Base-by-base conservation (phyloP, 2,329 filamentous ascomycete genomes). In the Elsinoe australis region DNA sequence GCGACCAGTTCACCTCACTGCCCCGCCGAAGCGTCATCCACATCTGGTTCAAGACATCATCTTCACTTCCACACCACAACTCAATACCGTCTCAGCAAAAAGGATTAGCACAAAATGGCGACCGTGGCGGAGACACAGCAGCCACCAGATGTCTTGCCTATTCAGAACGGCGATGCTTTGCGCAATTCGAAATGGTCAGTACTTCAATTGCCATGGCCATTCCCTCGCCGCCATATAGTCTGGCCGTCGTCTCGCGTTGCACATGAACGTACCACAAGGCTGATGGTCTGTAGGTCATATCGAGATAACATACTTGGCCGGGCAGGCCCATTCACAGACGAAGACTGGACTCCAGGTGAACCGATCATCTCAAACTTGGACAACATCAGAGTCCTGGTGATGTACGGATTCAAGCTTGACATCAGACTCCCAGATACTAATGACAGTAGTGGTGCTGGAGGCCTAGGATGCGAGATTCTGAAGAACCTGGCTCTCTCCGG, bases 401-500 rank as follows among this genome's bases (percentile, higher is more conserved):
- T 51, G 14, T 18, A 31, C 9, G 28, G 10, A 12, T 17, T 17
- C 17, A 4, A 21, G 29, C 7, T 14, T n/a, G 5, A 3, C 9
- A 15, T 29, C 28, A 32, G 21, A 5, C 7, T 6, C 3, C 15
- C 8, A 2, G 17, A 31, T 5, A 21, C 26, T 44, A 42, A 29
- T 21, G 8, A 19, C 15, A 7, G 59, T 28, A 95, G 89, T 56
- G 92, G 92, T 50, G 92, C 92, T 51, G 92, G 92, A 53, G 92
- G 92, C 8, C 69, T 98, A 51, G 92, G 92, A 55, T 98, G 92
- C 60, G 92, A 98, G 64, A 94, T 98, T 35, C 72, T 98, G 46
- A 98, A 98, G 72, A 87, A 98, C 61, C 76, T 98, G 26, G 92
- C 92, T 33, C 76, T 98, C 46, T 95, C 90, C 1, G 88, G 89